Evolutionary conservation across 73 alveolate genomes (phyloP).

Genomic region (Uronychia setigera): DNA sequence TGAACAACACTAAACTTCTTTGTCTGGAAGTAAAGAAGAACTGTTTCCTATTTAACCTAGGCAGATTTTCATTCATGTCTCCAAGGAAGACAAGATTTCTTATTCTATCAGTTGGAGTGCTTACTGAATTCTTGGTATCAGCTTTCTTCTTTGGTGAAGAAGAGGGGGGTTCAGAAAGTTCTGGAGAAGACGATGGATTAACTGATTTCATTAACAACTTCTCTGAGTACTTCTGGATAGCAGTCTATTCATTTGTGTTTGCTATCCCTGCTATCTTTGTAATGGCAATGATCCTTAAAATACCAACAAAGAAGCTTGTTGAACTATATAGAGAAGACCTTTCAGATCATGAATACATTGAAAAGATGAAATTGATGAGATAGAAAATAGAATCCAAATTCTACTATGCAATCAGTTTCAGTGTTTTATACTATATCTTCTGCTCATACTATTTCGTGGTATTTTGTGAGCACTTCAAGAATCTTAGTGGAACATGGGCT

Average conservation of each 20-base stretch:
- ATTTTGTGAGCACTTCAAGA: too few relatives aligned
- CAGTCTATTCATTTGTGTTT: background rate
- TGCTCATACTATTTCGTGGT: too few relatives aligned
- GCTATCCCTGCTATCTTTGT: background rate
- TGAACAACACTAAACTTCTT: background rate
- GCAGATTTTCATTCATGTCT: background rate
- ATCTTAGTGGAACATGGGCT: too few relatives aligned
- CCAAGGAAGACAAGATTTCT: background rate
- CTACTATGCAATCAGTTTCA: background rate
- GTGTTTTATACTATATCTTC: background rate
- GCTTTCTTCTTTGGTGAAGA: background rate
- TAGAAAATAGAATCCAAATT: background rate
- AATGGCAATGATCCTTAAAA: background rate
- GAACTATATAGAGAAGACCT: background rate
- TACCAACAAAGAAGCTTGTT: background rate
- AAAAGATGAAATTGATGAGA: background rate
- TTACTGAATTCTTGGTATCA: background rate
- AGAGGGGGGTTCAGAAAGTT: too few relatives aligned
- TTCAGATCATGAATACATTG: background rate
- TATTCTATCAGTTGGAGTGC: background rate
- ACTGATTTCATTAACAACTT: background rate
- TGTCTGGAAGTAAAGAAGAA: background rate
- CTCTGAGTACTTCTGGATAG: background rate
- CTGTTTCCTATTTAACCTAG: background rate
- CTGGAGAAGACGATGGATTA: background rate